Evolutionary conservation across 2,329 filamentous ascomycete genomes (phyloP), one percentile per base, ranked within the genome.

Genomic region (Cyphellophora attinorum): DNA sequence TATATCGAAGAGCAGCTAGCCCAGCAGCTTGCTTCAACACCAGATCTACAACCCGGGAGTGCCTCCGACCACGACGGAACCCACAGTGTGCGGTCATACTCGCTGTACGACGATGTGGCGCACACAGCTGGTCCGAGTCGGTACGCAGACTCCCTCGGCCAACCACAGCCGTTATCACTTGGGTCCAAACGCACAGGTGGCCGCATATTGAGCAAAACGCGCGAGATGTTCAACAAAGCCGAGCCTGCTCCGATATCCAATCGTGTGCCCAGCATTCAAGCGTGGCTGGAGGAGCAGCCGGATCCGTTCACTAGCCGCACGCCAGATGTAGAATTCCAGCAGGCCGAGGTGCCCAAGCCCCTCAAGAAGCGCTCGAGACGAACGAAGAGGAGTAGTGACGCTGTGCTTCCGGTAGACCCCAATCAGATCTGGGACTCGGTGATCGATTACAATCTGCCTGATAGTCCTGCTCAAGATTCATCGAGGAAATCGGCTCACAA

Each of bases 251-350:
- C 60, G 1, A 52, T 55, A 31, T 60, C 61, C 14, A 56, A 61
- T 13, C 65, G 65, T 29, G 59, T 67, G 11, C 64, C 65, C 34
- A 72, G 72, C 31, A 68, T 80, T 16, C 71, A 79, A 53, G 70
- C 73, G 31, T 80, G 76, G 76, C 63, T 80, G 5, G 67, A 66
- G 2, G 60, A 60, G 34, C 74, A 71, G 2, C 61, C 67, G 6
- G 71, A 76, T 51, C 69, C 71, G 2, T 72, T 75, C 38, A 40
- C 65, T 31, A 67, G 71, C n/a, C 51, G 51, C 14, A 11, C 11
- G 16, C 19, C 10, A 34, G 31, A 11, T 6, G 19, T 5, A 8
- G 12, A 17, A 11, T 30, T 51, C 14, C 45, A 48, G 3, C 49
- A 51, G 17, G 56, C 52, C 28, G 59, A 62, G 30, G 50, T 62